Base-by-base conservation (phyloP, 345 rosid species). In the Euphorbia tirucalli region DNA sequence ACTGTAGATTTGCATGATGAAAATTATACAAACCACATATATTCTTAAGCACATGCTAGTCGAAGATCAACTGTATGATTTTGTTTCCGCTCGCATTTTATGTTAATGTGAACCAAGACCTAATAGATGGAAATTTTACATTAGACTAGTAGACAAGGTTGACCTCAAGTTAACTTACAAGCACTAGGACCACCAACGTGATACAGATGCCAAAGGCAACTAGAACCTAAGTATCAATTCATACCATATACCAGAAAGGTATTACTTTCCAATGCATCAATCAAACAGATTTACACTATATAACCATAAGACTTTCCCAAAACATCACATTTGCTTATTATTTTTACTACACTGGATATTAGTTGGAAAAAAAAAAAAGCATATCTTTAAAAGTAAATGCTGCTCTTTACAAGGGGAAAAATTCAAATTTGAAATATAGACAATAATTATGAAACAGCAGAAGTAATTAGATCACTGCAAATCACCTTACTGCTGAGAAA, bases 401-500 rank as follows among this genome's bases (percentile, higher is more conserved):
- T 46, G 52, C 16, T 46, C 19, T 46, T 16, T 46, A 44, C 11
- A 46, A 46, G 52, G 19, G 28, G 66, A n/a, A 32, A 24, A 62
- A n/a, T 5, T 11, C 24, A 62, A 62, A 62, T 21, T 62, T 2
- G 15, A 35, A 37, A 35, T 11, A 35, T 9, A n/a, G 28, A 62
- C n/a, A 30, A 61, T 37, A 35, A 37, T 35, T 9, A 62, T 21
- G 28, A 22, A 30, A 59, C n/a, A 4, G 41, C 4, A 13, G 5
- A 28, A 43, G 30, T 11, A 41, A 55, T 27, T 28, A 25, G 18
- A 30, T 57, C 4, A 56, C 24, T 9, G n/a, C 35, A 57, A 22
- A 56, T 32, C 66, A 90, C 96, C 93, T 87, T 90, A 80, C 80
- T 89, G 79, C 93, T 89, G 61, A 90, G 84, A 80, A 87, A 79